Evolutionary conservation across 2,329 filamentous ascomycete species (phyloP).

Genomic region (Botrytis galanthina): DNA sequence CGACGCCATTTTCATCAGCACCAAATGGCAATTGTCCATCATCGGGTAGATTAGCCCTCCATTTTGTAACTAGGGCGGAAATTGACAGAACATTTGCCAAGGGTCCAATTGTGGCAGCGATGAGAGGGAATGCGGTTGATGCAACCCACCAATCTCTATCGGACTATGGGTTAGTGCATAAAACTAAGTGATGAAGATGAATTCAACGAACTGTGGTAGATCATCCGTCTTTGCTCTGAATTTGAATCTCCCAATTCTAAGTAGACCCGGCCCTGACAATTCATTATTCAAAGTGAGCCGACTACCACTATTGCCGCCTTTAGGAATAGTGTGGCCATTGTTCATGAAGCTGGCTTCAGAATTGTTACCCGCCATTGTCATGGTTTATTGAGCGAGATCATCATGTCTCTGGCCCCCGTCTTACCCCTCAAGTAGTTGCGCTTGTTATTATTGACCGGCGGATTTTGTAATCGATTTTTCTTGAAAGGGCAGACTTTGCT

Average conservation of each 20-base stretch:
- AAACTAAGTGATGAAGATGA: background rate
- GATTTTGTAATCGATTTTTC: background rate
- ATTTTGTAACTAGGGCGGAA: slow-evolving; percentile 62
- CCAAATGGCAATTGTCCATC: slow-evolving; percentile 45
- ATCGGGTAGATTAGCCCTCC: slow-evolving; percentile 53
- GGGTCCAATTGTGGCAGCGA: slow-evolving; percentile 67
- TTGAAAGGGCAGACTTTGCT: background rate
- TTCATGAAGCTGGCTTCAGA: background rate
- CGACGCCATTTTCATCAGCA: slow-evolving; percentile 50
- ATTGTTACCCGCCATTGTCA: slow-evolving; percentile 12
- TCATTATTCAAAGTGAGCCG: background rate
- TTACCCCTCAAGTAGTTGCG: background rate
- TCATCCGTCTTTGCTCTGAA: slow-evolving; percentile 39
- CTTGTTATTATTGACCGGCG: background rate
- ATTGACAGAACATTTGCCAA: slow-evolving; percentile 69
- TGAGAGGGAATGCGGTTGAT: slow-evolving; percentile 50
- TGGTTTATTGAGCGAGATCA: background rate
- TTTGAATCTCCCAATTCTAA: slow-evolving; percentile 36
- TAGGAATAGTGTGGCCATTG: background rate
- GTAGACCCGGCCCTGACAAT: slow-evolving; percentile 23
- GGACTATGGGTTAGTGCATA: slow-evolving; percentile 3
- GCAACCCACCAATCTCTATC: slow-evolving; percentile 43
- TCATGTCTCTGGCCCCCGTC: background rate
- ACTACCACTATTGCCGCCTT: background rate
- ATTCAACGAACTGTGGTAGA: slow-evolving; percentile 36